Conservation (phyloP, 1,139 yeast genomes). For the Petasospora fabianii region DNA sequence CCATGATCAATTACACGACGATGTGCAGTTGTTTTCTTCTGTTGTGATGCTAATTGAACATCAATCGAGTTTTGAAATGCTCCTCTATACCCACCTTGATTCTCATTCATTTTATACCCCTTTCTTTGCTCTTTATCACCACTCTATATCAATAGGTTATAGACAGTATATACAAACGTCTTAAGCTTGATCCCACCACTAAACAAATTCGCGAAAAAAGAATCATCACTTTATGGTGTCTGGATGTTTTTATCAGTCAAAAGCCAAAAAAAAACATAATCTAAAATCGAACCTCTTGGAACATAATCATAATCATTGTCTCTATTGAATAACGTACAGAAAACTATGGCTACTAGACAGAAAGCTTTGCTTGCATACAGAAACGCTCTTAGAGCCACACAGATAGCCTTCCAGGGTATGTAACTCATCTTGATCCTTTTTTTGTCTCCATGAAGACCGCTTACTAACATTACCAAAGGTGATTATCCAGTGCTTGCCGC, state of each 20-base stretch:
- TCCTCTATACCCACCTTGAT: not conserved
- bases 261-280: too few species aligned
- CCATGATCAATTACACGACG: conserved; percentile 90
- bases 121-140: too few species aligned
- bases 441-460: not conserved
- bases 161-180: too few species aligned
- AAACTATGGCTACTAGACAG: conserved; percentile 15
- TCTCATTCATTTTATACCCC: not conserved
- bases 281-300: too few species aligned
- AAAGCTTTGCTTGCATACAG: conserved; percentile 58
- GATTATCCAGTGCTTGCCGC: conserved; percentile 54
- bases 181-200: too few species aligned
- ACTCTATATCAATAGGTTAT: too few species aligned
- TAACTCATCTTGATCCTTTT: conserved; percentile 1
- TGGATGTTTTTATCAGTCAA: too few species aligned
- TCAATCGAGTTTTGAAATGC: conserved; percentile 26
- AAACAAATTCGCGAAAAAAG: too few species aligned
- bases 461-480: conserved; percentile 26
- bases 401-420: conserved; percentile 52
- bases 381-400: conserved; percentile 66
- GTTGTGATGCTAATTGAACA: conserved; percentile 26
- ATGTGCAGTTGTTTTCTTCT: conserved; percentile 48
- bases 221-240: too few species aligned
- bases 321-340: too few species aligned
- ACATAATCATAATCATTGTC: too few species aligned